Base-by-base conservation (phyloP, 2,329 filamentous ascomycete genomes). In the Cladophialophora carrionii region DNA sequence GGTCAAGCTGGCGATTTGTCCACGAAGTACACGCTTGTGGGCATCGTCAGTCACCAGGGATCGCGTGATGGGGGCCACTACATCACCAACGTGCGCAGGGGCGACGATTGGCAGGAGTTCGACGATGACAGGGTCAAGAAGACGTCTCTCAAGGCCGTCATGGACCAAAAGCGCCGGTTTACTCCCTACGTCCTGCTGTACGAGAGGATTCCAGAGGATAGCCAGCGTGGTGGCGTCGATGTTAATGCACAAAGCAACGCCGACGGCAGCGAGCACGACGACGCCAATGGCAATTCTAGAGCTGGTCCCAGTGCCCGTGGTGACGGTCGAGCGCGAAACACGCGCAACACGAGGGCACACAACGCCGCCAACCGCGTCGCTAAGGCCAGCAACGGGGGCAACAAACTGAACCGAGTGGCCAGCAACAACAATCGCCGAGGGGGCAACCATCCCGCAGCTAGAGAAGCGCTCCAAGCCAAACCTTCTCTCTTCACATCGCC, bases 101-200 rank as follows among this genome's bases (percentile, higher is more conserved):
- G 61, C 14, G 51, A 62, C 17, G 4, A 37, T 12, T 68, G 63
- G 66, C 34, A 46, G 20, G 32, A 58, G 17, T 51, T 67, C 43
- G 53, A 67, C 51, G 62, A 69, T 41, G 41, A 17, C 1, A 24
- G 20, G 12, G 57, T 61, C 8, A 22, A 49, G 43, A 24, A n/a
- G 31, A 43, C 41, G n/a, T 14, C 34, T 43, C 52, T 64, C 24
- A 31, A 49, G 57, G 43, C 29, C 29, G 49, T 46, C 37, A 52
- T 29, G 26, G 48, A 49, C 8, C 14, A 24, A 26, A 29, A 56
- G 5, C 52, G 59, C 6, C 12, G 22, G 5, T 69, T 57, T 29
- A 67, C 64, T 7, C 68, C 68, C 10, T 70, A 68, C 51, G 14
- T 70, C 10, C 17, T 70, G 12, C 52, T 67, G 31, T 70, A 65